These are phyloP conservation scores for Podaxis sp. DNA, from an alignment of 768 basidiomycete species.

Conservation along the genomic window DNA sequence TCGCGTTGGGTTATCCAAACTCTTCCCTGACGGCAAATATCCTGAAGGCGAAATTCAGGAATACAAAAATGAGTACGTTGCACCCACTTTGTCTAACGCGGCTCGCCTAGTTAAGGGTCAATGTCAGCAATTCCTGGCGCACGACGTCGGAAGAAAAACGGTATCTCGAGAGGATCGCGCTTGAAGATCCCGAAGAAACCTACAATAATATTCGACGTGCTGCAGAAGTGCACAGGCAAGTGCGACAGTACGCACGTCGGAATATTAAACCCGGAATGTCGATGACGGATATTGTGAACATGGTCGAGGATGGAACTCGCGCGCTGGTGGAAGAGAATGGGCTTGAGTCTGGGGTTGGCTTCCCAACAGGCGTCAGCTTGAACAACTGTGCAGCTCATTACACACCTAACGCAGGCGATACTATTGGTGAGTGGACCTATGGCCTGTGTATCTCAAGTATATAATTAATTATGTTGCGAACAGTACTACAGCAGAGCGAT, in stretches of 20 bases:
- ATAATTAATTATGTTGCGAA: not conserved
- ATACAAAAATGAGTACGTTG: conserved; percentile 87
- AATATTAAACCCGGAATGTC: conserved; percentile 90
- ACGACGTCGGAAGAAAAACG: conserved; percentile 90
- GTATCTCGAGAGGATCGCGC: conserved; percentile 72
- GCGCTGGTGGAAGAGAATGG: conserved; percentile 92
- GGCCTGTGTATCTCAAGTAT: not conserved
- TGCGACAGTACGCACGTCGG: conserved; percentile 78
- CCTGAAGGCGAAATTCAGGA: conserved; percentile 91
- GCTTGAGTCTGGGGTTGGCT: conserved; percentile 84
- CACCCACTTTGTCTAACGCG: not conserved
- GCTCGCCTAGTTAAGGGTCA: conserved; percentile 9
- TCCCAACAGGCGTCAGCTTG: conserved; percentile 92
- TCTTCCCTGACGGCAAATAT: conserved; percentile 84
- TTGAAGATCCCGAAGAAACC: conserved; percentile 80
- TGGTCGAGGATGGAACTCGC: conserved; percentile 90
- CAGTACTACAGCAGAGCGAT: conserved; percentile 81
- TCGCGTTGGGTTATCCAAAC: conserved; percentile 81
- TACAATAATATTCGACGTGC: conserved; percentile 90
- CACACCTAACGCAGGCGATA: conserved; percentile 93
- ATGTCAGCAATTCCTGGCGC: conserved; percentile 76
- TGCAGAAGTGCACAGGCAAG: conserved; percentile 95
- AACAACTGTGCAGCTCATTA: conserved; percentile 98
- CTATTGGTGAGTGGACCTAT: conserved; percentile 51
- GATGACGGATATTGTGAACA: conserved; percentile 91